Percentiles rank a stretch among this genome's conserved stretches.
These are phyloP conservation scores for Coemansia sp. DNA, from an alignment of 192 early-diverging fungal genomes.

Conservation along the genomic window DNA sequence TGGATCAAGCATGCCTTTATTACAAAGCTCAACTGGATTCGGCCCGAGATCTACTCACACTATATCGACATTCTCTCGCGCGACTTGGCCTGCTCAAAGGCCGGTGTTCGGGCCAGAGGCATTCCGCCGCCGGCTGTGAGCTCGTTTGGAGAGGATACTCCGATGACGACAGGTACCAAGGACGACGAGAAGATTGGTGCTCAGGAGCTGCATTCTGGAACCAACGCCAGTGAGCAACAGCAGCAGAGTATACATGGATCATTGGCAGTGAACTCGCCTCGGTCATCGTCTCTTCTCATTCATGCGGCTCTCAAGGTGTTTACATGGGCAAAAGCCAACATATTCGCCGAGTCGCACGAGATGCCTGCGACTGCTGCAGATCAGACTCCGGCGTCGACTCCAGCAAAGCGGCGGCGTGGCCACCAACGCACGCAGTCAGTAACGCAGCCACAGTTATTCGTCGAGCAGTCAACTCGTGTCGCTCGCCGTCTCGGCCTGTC, in stretches of 20 bases:
- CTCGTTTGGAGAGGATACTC: not conserved
- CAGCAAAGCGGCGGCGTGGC: constrained; percentile 10
- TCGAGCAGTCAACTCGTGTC: constrained; percentile 55
- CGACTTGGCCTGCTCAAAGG: constrained; percentile 70
- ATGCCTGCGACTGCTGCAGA: not conserved
- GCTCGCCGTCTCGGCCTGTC: constrained; percentile 55
- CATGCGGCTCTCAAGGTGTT: constrained; percentile 32
- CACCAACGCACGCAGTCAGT: constrained; percentile 37
- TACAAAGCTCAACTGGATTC: constrained; percentile 94
- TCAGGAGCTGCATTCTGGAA: not conserved
- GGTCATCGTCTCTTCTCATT: constrained; percentile 40
- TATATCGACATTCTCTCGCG: constrained; percentile 88
- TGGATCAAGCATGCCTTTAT: constrained; percentile 99
- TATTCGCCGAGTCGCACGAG: constrained; percentile 9
- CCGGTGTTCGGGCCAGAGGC: not conserved
- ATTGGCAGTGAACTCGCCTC: not conserved
- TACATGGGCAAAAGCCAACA: constrained; percentile 22
- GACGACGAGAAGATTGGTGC: constrained; percentile 25
- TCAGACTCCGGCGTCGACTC: not conserved
- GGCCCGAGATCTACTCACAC: constrained; percentile 83
- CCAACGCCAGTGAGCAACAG: not conserved
- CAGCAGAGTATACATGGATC: not conserved
- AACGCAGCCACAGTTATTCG: constrained; percentile 50
- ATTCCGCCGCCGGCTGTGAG: constrained; percentile 13
- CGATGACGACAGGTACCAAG: not conserved